Evolutionary conservation across 140 eudicot genomes (phyloP), one percentile per base, ranked within the genome.

Genomic region (Oenanthe javanica): DNA sequence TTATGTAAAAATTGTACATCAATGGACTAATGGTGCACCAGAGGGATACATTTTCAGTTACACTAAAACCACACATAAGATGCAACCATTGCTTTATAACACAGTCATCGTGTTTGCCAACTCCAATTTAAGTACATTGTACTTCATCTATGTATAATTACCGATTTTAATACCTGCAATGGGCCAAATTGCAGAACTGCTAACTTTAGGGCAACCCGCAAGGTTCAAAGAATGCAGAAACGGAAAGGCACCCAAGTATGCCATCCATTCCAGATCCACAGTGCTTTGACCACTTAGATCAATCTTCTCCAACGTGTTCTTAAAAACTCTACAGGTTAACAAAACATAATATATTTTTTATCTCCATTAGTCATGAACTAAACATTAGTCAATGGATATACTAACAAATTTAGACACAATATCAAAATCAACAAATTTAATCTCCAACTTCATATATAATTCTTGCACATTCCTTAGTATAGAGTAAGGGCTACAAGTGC

Each of bases 251-350:
- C 97, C 99, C 38, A 95, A 66, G 86, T 95, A 92, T 25, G 97
- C 99, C 92, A 92, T 92, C 97, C 97, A 95, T 86, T 95, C 97
- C 49, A 95, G 92, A 86, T 95, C 96, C 77, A 92, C 99, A 51
- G 82, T 86, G 84, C 79, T 89, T 88, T 89, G 88, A 40, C 97
- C 97, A 74, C 89, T 92, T 71, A 91, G 84, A 84, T 92, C 96
- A 80, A 95, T 79, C 76, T 81, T 88, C 92, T 92, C 97, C 36
- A 88, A 70, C 38, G 91, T 87, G 84, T 84, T 83, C 79, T 95
- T 95, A 81, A 95, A 95, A 57, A 92, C 89, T 80, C 95, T 92
- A 81, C 71, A 86, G 61, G 66, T 23, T 23, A 25, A 67, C n/a
- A 13, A 36, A 67, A 67, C 46, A 67, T 13, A 36, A 54, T n/a